These are phyloP conservation scores for Salmacisia buchloeana DNA, from an alignment of 1,284 basidiomycete species.

Conservation along the genomic window DNA sequence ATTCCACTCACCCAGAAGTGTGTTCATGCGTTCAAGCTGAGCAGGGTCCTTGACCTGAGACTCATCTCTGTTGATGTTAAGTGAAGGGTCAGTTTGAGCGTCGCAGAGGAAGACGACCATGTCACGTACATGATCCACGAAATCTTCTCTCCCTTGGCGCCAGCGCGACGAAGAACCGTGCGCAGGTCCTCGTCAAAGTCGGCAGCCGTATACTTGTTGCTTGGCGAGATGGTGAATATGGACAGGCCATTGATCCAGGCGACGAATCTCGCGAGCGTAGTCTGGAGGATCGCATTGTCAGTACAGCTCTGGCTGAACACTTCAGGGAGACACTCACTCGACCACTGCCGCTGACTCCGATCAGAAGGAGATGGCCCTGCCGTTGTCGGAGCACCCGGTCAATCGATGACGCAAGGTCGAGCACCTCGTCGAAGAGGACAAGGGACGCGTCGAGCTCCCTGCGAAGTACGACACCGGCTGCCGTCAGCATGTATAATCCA, in stretches of 20 bases:
- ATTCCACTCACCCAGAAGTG: constrained; percentile 7
- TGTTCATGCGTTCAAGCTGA: constrained; percentile 98
- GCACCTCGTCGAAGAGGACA: constrained; percentile 95
- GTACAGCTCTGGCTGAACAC: constrained; percentile 19
- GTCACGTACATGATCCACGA: constrained; percentile 80
- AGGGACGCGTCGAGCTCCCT: constrained; percentile 90
- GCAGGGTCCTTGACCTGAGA: constrained; percentile 97
- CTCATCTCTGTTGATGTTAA: constrained; percentile 62
- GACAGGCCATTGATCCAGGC: constrained; percentile 99
- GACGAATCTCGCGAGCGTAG: constrained; percentile 93
- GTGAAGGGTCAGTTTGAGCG: not conserved
- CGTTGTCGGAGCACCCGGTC: constrained; percentile 99
- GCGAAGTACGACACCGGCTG: constrained; percentile 12
- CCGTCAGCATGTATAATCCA: not conserved
- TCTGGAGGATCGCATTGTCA: constrained; percentile 56
- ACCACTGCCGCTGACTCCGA: constrained; percentile 95
- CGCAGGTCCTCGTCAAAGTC: constrained; percentile 98
- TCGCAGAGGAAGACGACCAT: constrained; percentile 43
- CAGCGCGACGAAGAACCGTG: constrained; percentile 82
- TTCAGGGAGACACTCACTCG: constrained; percentile 61
- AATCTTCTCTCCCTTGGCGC: constrained; percentile 97
- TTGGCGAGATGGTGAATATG: constrained; percentile 98
- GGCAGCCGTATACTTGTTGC: constrained; percentile 94
- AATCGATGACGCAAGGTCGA: constrained; percentile 93
- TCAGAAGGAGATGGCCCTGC: constrained; percentile 90